These are phyloP conservation scores for Leccinum angustisporum DNA, from an alignment of 1,284 basidiomycete species.

Conservation along the genomic window DNA sequence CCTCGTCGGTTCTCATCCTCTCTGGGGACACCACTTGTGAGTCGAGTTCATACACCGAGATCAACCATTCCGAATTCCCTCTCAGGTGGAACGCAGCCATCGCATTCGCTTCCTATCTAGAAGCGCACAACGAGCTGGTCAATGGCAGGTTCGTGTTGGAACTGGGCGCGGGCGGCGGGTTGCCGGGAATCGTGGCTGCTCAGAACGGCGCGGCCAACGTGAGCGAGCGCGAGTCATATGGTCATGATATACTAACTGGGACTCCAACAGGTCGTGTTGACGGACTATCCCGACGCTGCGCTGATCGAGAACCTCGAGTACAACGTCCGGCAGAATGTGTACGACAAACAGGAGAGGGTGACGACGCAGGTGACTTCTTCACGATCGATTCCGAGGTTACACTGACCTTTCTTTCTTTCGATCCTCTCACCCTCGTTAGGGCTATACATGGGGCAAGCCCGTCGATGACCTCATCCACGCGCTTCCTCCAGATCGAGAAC, in stretches of 20 bases:
- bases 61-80: background rate
- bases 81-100: slow-evolving; percentile 84
- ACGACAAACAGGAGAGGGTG: slow-evolving; percentile 34
- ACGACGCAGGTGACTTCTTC: slow-evolving; percentile 49
- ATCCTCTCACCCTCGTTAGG: slow-evolving; percentile 52
- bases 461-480: slow-evolving; percentile 52
- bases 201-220: slow-evolving; percentile 68
- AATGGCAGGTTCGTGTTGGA: slow-evolving; percentile 65
- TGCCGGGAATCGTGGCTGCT: slow-evolving; percentile 78
- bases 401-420: background rate
- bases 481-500: slow-evolving; percentile 28
- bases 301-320: slow-evolving; percentile 78
- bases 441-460: slow-evolving; percentile 89
- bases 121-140: slow-evolving; percentile 52
- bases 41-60: slow-evolving; percentile 22
- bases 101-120: slow-evolving; percentile 73
- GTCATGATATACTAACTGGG: background rate
- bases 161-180: slow-evolving; percentile 89
- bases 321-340: slow-evolving; percentile 69
- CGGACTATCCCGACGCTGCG: slow-evolving; percentile 87
- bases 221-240: slow-evolving; percentile 18
- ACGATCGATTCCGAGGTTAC: background rate
- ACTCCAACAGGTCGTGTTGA: slow-evolving; percentile 65
- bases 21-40: slow-evolving; percentile 91
- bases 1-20: slow-evolving; percentile 84